Percentiles rank a stretch among this genome's conserved stretches.
These are phyloP conservation scores for Sanguinoderma infundibulare DNA, from an alignment of 1,284 basidiomycete genomes.

Conservation along the genomic window DNA sequence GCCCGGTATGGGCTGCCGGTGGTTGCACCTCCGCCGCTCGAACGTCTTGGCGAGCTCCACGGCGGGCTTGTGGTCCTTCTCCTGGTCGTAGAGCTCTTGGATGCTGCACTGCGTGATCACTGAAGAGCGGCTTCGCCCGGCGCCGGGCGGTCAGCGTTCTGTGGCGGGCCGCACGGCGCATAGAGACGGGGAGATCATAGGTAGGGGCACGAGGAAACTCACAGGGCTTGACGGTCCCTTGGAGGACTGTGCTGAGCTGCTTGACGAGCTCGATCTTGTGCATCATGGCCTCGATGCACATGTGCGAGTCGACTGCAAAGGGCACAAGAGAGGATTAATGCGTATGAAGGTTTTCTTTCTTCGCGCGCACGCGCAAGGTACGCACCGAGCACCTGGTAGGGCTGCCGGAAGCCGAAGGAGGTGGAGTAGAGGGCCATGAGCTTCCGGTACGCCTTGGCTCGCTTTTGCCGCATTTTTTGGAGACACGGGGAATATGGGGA, in stretches of 20 bases:
- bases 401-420: slow-evolving; percentile 88
- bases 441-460: slow-evolving; percentile 91
- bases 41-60: slow-evolving; percentile 92
- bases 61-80: slow-evolving; percentile 68
- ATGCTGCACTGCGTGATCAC: slow-evolving; percentile 98
- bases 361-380: slow-evolving; percentile 8
- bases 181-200: not conserved
- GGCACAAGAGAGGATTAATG: not conserved
- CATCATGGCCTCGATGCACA: slow-evolving; percentile 72
- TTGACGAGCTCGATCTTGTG: slow-evolving; percentile 78
- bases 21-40: slow-evolving; percentile 94
- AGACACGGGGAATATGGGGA: not conserved
- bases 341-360: not conserved
- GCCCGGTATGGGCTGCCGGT: slow-evolving; percentile 80
- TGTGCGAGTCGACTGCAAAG: slow-evolving; percentile 79
- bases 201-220: slow-evolving; percentile 36
- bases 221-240: slow-evolving; percentile 91
- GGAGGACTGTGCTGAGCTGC: slow-evolving; percentile 75
- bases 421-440: slow-evolving; percentile 88
- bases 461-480: slow-evolving; percentile 83
- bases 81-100: slow-evolving; percentile 85
- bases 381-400: slow-evolving; percentile 87
- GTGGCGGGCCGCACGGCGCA: too few relatives aligned
- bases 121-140: slow-evolving; percentile 52
- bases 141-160: slow-evolving; percentile 15